Base-by-base conservation (phyloP, 23 red algal species). In the Gracilaria gracilis region DNA sequence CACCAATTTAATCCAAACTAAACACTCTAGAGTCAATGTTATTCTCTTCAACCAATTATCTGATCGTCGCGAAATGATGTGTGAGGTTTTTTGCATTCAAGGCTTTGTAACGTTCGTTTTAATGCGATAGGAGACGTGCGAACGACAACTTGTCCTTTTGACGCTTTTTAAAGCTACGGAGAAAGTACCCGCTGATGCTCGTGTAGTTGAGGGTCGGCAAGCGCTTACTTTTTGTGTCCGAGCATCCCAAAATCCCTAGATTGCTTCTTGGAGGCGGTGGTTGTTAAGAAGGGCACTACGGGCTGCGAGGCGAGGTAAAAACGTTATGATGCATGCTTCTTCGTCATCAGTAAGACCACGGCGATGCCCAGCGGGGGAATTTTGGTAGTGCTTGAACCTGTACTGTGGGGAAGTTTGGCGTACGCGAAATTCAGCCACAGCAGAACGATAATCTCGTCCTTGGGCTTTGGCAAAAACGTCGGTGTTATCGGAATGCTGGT, bases 1-100 rank as follows among this genome's bases (percentile, higher is more conserved):
- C 62, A 53, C 82, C 61, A 0, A 23, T 0, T 48, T 86, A 25
- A 0, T 86, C 82, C n/a, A 86, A 14, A 54, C 73, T 86, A 1
- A 8, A 86, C 9, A 44, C 0, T 27, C 82, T 61, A 0, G 0
- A 33, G 27, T 70, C 66, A 33, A 71, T 17, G 1, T 86, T 72
- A 48, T 69, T 31, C 27, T 72, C 66, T 15, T 11, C 46, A 35
- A 72, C 31, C 0, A 86, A 12, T 51, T 53, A 51, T 21, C 73
- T 9, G 9, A 74, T 2, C 17, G 37, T 70, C 14, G 23, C 59
- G 55, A 72, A 86, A 54, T 73, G 82, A 2, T 42, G 40, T 35
- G 57, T 40, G 35, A 86, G 1, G 0, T 0, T 50, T 35, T 72
- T 1, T 9, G 57, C 82, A 72, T 47, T 73, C 1, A 0, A 7